phyloP scores from a whole-genome alignment of 371 early-diverging fungal species.

The Mucor irregularis region DNA sequence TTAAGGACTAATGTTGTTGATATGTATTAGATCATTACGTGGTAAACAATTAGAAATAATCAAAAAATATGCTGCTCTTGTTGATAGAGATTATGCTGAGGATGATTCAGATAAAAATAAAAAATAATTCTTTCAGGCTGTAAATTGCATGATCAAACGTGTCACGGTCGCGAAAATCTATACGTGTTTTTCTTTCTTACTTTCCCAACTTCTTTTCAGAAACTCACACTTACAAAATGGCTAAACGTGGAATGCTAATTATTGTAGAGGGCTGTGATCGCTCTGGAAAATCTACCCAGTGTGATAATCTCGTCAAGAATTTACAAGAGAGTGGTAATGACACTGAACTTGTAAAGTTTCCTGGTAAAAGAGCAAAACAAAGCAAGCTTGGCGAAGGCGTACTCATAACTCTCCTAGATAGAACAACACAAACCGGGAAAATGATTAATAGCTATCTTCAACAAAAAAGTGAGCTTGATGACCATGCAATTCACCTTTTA shows the following conservation, averaged over 20 bases:
- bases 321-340: slow-evolving; percentile 51
- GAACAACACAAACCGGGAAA: slow-evolving; percentile 90
- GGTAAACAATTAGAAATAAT: slow-evolving; percentile 36
- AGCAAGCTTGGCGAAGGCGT: background rate
- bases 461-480: slow-evolving; percentile 68
- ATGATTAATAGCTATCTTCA: slow-evolving; percentile 90
- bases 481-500: slow-evolving; percentile 90
- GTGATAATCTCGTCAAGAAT: slow-evolving; percentile 61
- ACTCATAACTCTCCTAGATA: slow-evolving; percentile 54
- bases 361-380: slow-evolving; percentile 52
- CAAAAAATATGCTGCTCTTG: slow-evolving; percentile 32
- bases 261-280: slow-evolving; percentile 98
- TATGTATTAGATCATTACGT: slow-evolving; percentile 19
- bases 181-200: background rate
- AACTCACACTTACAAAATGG: background rate
- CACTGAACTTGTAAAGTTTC: slow-evolving; percentile 70
- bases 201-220: too few relatives aligned
- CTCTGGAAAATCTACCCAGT: slow-evolving; percentile 95
- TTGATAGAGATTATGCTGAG: slow-evolving; percentile 25
- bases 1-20: background rate
- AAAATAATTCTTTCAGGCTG: too few relatives aligned
- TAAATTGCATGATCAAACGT: too few relatives aligned
- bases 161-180: too few relatives aligned
- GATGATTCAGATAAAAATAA: background rate
- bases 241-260: slow-evolving; percentile 86